phyloP scores from a whole-genome alignment of 345 rosid species.

The Streptanthus diversifolius region DNA sequence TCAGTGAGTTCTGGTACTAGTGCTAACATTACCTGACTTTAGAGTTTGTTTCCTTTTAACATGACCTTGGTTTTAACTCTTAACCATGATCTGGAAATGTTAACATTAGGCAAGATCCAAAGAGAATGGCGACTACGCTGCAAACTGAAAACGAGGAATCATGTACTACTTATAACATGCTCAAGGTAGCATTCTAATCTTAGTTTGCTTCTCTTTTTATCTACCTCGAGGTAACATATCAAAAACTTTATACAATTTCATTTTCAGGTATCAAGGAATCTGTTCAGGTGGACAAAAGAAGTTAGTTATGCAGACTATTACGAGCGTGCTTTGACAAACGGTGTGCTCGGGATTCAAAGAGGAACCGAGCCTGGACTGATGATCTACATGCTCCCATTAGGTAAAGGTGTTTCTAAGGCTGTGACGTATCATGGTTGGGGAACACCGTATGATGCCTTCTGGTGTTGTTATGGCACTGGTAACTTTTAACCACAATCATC shows the following conservation, averaged over 20 bases:
- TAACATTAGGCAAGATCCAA: constrained; percentile 65
- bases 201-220: neutral
- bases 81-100: constrained; percentile 7
- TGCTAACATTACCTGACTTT: constrained; percentile 33
- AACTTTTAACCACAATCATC: neutral
- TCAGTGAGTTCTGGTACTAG: constrained; percentile 78
- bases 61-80: neutral
- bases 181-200: constrained; percentile 48
- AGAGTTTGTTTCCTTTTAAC: neutral
- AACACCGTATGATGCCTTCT: constrained; percentile 58
- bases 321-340: constrained; percentile 86
- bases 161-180: constrained; percentile 93
- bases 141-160: constrained; percentile 79
- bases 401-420: constrained; percentile 74
- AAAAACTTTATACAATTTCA: neutral
- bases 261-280: constrained; percentile 75
- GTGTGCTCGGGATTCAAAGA: constrained; percentile 86
- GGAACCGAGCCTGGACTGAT: constrained; percentile 85
- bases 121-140: constrained; percentile 65
- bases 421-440: constrained; percentile 84
- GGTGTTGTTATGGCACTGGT: constrained; percentile 99
- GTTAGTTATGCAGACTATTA: constrained; percentile 86
- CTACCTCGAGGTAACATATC: neutral
- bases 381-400: constrained; percentile 95
- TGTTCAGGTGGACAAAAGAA: constrained; percentile 92